Conservation (phyloP, 345 rosid genomes). For the Eucalyptus virginea region DNA sequence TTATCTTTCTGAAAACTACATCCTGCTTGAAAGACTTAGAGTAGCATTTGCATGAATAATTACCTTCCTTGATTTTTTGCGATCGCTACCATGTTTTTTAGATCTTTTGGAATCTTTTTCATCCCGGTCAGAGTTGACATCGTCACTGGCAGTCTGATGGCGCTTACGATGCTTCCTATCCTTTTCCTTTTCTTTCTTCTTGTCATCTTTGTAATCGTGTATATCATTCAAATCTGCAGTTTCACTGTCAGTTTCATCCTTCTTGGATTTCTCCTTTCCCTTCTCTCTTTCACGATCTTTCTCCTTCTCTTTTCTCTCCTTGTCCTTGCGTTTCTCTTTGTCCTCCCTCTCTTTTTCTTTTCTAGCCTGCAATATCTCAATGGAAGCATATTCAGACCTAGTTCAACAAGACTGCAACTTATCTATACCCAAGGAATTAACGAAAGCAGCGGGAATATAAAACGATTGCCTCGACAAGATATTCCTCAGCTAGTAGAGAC, state of each 20-base stretch:
- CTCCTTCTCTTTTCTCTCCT: slow-evolving; percentile 59
- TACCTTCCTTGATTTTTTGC: slow-evolving; percentile 92
- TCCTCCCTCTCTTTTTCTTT: slow-evolving; percentile 66
- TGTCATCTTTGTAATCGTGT: slow-evolving; percentile 61
- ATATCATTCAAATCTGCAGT: slow-evolving; percentile 51
- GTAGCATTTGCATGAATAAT: not conserved
- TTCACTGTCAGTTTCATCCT: slow-evolving; percentile 85
- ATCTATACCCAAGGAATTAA: not conserved
- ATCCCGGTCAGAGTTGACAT: slow-evolving; percentile 73
- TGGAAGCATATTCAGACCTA: not conserved
- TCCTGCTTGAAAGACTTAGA: not conserved
- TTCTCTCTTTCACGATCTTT: slow-evolving; percentile 77
- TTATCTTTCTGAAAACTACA: not conserved
- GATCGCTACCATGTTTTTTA: slow-evolving; percentile 70
- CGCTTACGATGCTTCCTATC: slow-evolving; percentile 79
- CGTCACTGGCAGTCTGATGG: slow-evolving; percentile 61
- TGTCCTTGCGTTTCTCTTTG: slow-evolving; percentile 55
- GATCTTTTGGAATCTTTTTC: slow-evolving; percentile 76
- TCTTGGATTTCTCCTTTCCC: slow-evolving; percentile 60
- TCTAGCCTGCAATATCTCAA: slow-evolving; percentile 33
- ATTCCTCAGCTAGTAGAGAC: not conserved
- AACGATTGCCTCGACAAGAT: not conserved
- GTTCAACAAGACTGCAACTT: not conserved
- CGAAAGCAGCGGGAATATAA: not conserved
- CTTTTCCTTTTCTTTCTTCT: slow-evolving; percentile 65